Conservation (phyloP, 2,329 filamentous ascomycete species). For the Neonectria sp. region DNA sequence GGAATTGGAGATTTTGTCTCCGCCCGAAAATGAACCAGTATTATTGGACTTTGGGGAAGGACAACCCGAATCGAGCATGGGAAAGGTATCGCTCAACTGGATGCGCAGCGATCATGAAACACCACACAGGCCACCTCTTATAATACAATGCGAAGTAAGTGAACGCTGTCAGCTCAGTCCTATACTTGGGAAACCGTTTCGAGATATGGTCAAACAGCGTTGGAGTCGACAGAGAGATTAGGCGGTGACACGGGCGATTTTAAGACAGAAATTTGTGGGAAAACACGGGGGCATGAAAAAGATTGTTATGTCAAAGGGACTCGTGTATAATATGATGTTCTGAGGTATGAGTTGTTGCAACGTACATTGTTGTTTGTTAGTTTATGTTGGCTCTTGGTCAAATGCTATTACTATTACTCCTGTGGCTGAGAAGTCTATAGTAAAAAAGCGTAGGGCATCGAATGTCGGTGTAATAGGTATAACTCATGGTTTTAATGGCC, state of each 20-base stretch:
- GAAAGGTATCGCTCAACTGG: not conserved
- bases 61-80: not conserved
- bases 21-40: not conserved
- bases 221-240: not conserved
- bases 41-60: not conserved
- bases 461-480: too few relatives aligned
- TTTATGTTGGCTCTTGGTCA: too few relatives aligned
- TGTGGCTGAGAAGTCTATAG: too few relatives aligned
- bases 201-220: not conserved
- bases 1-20: not conserved
- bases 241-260: not conserved
- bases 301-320: too few relatives aligned
- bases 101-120: not conserved
- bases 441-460: too few relatives aligned
- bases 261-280: too few relatives aligned
- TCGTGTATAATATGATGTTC: too few relatives aligned
- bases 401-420: too few relatives aligned
- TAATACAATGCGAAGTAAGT: not conserved
- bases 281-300: too few relatives aligned
- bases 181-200: not conserved
- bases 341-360: too few relatives aligned
- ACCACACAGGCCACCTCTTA: not conserved
- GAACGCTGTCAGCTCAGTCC: not conserved
- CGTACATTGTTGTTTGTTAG: too few relatives aligned
- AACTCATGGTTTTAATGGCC: too few relatives aligned